Evolutionary conservation across 176 grass and related monocot genomes (phyloP), one percentile per base, ranked within the genome.

Genomic region (Aegilops bicornis): DNA sequence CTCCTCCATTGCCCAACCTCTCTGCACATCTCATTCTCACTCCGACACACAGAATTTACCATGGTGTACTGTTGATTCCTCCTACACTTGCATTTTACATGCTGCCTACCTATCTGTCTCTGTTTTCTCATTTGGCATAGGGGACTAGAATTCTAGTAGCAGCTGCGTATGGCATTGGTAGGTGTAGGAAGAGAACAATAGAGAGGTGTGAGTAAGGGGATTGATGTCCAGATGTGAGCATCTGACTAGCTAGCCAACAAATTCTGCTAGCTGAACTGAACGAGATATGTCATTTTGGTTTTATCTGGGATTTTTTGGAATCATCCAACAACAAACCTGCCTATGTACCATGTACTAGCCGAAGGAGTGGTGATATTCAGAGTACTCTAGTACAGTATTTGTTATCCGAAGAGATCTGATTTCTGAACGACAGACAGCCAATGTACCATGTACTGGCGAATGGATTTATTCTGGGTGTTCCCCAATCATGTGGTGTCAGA

Each of bases 231-330:
- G 17, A 82, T 40, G 24, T 79, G 30, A 8, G 47, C 7, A 30
- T 50, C 8, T 52, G 24, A 20, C 24, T 20, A 16, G 7, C 80
- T 79, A 90, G 58, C 33, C 15, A 90, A 83, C 84, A 83, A 87
- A 87, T 24, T 33, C 42, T 35, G 68, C 40, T 43, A 65, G 20
- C 23, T 78, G 61, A 24, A 81, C 19, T 77, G 48, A 32, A 81
- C n/a, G 52, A 78, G 22, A 82, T 40, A 56, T 17, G 7, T 4
- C 8, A 11, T 63, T 83, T 70, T 83, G 0, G 48, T 58, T 39
- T 40, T 12, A 39, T 73, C 48, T 20, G 8, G 12, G 77, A 69
- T 71, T 65, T 65, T 65, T 86, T 85, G 82, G 72, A 78, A 33
- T 35, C 81, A 72, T 82, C 82, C 81, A 76, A 12, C 71, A 78